phyloP scores from a whole-genome alignment of 2,329 filamentous ascomycete species.

The Diaporthe citriasiana region DNA sequence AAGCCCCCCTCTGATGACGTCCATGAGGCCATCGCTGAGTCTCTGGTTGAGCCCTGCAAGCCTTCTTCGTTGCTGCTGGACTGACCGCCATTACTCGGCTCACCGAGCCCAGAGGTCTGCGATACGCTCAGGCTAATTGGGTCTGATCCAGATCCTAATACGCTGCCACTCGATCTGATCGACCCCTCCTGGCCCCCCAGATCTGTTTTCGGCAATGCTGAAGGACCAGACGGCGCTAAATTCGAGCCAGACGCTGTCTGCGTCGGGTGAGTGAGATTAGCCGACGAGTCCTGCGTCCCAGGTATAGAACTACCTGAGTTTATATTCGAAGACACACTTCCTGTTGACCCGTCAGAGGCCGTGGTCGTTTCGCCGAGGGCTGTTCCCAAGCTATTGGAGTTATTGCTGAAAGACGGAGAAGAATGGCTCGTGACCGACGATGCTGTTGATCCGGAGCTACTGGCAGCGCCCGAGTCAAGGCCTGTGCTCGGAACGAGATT shows the following conservation, averaged over 20 bases:
- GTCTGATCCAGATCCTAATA: background rate
- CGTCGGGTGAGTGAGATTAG: background rate
- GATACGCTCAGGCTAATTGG: no score
- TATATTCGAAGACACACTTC: background rate
- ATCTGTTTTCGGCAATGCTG: background rate
- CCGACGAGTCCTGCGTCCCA: background rate
- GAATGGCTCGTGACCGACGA: background rate
- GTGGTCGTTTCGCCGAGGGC: background rate
- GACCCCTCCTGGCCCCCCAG: no score
- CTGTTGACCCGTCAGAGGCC: background rate
- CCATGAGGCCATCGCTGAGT: background rate
- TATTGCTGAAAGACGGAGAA: no score
- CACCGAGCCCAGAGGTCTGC: background rate
- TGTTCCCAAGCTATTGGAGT: background rate
- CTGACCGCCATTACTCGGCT: background rate
- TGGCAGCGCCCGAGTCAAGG: background rate
- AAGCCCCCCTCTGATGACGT: background rate
- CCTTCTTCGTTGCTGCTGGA: background rate
- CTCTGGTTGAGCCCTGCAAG: background rate
- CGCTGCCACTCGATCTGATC: background rate
- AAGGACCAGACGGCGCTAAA: background rate
- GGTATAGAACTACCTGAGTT: background rate
- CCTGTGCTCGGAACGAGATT: background rate
- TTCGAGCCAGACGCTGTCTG: background rate
- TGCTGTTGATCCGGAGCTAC: rapidly evolving